Conservation (phyloP, 805 yeast genomes). For the Yarrowia sp. region DNA sequence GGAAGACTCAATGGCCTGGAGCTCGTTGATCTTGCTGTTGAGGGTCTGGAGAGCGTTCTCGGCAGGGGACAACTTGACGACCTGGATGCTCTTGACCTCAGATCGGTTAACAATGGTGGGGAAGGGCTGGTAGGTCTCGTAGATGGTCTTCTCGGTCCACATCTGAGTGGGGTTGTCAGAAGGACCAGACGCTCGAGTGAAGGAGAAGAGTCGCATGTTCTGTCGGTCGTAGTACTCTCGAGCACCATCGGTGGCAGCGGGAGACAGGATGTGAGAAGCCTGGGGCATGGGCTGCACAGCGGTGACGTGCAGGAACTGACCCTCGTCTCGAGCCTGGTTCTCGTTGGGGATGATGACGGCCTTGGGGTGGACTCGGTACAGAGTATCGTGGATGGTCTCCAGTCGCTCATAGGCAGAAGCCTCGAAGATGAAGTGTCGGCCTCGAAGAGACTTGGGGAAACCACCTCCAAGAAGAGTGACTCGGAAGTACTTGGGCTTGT, state of each 20-base stretch:
- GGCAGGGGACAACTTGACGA: slow-evolving; percentile 75
- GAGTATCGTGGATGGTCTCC: slow-evolving; percentile 78
- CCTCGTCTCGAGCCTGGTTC: slow-evolving; percentile 67
- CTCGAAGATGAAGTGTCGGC: slow-evolving; percentile 80
- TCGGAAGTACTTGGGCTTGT: slow-evolving; percentile 78
- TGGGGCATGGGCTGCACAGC: slow-evolving; percentile 65
- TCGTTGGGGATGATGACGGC: slow-evolving; percentile 69
- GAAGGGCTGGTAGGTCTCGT: slow-evolving; percentile 75
- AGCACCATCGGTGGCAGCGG: slow-evolving; percentile 58
- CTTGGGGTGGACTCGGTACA: slow-evolving; percentile 79
- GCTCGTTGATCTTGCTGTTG: slow-evolving; percentile 71
- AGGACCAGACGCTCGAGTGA: slow-evolving; percentile 75
- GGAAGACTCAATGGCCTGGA: slow-evolving; percentile 48
- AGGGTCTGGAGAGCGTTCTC: slow-evolving; percentile 79
- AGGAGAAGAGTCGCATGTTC: slow-evolving; percentile 72
- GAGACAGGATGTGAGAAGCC: slow-evolving; percentile 40
- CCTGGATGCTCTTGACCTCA: slow-evolving; percentile 61
- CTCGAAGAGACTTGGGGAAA: slow-evolving; percentile 78
- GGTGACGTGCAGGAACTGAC: slow-evolving; percentile 74
- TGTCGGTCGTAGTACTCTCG: slow-evolving; percentile 77
- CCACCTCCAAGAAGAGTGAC: slow-evolving; percentile 84
- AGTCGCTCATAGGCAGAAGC: slow-evolving; percentile 89
- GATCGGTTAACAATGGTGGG: slow-evolving; percentile 89
- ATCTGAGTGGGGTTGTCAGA: slow-evolving; percentile 72
- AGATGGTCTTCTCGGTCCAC: slow-evolving; percentile 89